Percentiles rank a stretch among this genome's conserved stretches.
Conservation (phyloP, 2,329 filamentous ascomycete genomes). For the Sordariomycetes sp. region DNA sequence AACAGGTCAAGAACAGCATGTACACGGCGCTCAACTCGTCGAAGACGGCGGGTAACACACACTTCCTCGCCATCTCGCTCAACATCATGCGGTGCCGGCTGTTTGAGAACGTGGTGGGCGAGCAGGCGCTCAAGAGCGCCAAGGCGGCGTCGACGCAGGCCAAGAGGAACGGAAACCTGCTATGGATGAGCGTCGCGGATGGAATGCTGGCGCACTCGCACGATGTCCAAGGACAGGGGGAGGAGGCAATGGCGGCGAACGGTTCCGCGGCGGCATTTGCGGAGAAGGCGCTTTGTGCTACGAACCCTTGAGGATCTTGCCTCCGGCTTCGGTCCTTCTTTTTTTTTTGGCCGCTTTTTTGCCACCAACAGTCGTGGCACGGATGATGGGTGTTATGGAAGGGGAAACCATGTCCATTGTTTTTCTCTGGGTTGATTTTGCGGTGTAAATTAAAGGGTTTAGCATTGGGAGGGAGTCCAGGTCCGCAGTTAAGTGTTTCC, state of each 20-base stretch:
- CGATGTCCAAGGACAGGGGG: conserved; percentile 57
- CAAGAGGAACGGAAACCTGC: conserved; percentile 55
- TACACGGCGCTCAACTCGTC: conserved; percentile 61
- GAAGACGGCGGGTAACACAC: conserved; percentile 60
- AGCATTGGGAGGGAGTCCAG: background rate
- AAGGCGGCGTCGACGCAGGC: conserved; percentile 59
- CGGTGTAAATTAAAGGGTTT: background rate
- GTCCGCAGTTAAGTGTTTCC: background rate
- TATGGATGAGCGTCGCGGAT: conserved; percentile 74
- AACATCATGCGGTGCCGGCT: conserved; percentile 77
- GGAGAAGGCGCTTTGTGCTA: conserved; percentile 4
- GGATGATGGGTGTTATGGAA: background rate
- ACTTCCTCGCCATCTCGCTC: conserved; percentile 73
- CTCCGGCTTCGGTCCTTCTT: background rate
- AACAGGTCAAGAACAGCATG: conserved; percentile 69
- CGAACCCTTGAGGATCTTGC: background rate
- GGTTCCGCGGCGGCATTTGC: conserved; percentile 22
- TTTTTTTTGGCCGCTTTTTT: too few species aligned
- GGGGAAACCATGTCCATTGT: background rate
- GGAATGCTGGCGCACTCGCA: conserved; percentile 68
- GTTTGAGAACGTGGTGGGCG: conserved; percentile 72
- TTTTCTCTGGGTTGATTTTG: background rate
- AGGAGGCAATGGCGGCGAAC: conserved; percentile 27
- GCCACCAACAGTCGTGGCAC: too few species aligned
- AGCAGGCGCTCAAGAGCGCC: conserved; percentile 68